These are phyloP conservation scores for Chalciporus sphaerocephalus DNA, from an alignment of 768 basidiomycete genomes.

Conservation along the genomic window DNA sequence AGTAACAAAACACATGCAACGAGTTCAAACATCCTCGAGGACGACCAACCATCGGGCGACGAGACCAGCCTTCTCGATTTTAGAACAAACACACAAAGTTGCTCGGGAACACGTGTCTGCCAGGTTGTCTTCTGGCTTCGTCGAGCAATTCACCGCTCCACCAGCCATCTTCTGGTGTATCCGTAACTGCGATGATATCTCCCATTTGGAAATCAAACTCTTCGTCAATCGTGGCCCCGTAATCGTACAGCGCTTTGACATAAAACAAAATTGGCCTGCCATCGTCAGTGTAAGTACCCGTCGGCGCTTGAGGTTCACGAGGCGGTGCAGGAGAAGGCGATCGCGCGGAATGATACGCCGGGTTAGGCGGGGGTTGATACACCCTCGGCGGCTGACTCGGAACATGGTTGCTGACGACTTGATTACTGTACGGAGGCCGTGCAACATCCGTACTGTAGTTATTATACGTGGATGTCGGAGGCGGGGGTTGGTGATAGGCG, in stretches of 20 bases:
- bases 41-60: neutral
- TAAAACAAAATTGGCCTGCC: conserved; percentile 84
- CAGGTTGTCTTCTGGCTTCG: conserved; percentile 63
- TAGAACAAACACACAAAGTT: conserved; percentile 83
- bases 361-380: conserved; percentile 20
- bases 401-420: conserved; percentile 24
- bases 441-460: conserved; percentile 3
- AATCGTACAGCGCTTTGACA: conserved; percentile 89
- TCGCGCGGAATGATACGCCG: conserved; percentile 41
- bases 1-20: too few species aligned
- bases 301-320: conserved; percentile 44
- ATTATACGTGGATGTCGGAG: conserved; percentile 9
- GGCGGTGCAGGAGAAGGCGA: conserved; percentile 49
- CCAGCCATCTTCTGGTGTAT: conserved; percentile 96
- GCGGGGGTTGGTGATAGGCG: conserved; percentile 16
- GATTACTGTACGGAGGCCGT: conserved; percentile 9
- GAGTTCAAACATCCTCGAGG: neutral
- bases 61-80: neutral
- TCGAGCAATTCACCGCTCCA: conserved; percentile 91
- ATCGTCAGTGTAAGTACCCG: conserved; percentile 76
- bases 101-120: conserved; percentile 80
- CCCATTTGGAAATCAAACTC: conserved; percentile 96
- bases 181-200: conserved; percentile 93
- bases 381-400: conserved; percentile 31
- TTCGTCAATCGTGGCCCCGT: conserved; percentile 77